These are phyloP conservation scores for Fulvia fulva DNA, from an alignment of 2,329 filamentous ascomycete genomes.

Conservation along the genomic window DNA sequence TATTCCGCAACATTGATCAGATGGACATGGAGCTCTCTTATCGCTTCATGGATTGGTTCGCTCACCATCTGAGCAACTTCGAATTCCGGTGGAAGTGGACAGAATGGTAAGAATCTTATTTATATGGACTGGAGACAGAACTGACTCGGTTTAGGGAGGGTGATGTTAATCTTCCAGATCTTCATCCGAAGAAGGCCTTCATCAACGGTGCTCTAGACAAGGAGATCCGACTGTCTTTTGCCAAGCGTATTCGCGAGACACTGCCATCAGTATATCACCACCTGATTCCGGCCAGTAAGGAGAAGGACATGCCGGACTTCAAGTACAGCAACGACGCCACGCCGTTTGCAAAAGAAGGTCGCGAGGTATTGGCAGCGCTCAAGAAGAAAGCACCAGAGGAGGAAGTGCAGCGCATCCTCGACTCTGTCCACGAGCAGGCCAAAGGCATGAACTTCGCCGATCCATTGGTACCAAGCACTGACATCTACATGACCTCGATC, in stretches of 20 bases:
- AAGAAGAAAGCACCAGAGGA: conserved; percentile 81
- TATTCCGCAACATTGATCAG: conserved; percentile 76
- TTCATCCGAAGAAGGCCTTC: conserved; percentile 89
- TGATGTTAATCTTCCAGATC: conserved; percentile 69
- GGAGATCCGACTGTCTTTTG: conserved; percentile 93
- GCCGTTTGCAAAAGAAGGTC: conserved; percentile 80
- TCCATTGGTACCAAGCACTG: conserved; percentile 78
- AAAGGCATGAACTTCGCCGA: conserved; percentile 64
- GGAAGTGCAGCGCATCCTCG: conserved; percentile 77
- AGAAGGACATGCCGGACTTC: conserved; percentile 93
- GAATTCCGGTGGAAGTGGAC: conserved; percentile 99
- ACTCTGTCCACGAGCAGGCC: conserved; percentile 76
- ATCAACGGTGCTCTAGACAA: conserved; percentile 89
- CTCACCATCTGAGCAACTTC: conserved; percentile 97
- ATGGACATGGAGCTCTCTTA: conserved; percentile 85
- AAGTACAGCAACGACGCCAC: conserved; percentile 75
- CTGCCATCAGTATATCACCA: conserved; percentile 77
- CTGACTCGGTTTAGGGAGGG: conserved; percentile 55
- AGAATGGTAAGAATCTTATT: conserved; percentile 65
- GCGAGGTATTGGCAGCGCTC: conserved; percentile 72
- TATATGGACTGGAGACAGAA: background rate
- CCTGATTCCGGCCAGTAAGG: conserved; percentile 80
- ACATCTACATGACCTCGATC: conserved; percentile 89
- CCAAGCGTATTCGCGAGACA: conserved; percentile 91
- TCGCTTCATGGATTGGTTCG: conserved; percentile 95